Percentiles rank a stretch among this genome's conserved stretches.
Evolutionary conservation across 257 asterid species (phyloP).

Genomic region (Misopates orontium): DNA sequence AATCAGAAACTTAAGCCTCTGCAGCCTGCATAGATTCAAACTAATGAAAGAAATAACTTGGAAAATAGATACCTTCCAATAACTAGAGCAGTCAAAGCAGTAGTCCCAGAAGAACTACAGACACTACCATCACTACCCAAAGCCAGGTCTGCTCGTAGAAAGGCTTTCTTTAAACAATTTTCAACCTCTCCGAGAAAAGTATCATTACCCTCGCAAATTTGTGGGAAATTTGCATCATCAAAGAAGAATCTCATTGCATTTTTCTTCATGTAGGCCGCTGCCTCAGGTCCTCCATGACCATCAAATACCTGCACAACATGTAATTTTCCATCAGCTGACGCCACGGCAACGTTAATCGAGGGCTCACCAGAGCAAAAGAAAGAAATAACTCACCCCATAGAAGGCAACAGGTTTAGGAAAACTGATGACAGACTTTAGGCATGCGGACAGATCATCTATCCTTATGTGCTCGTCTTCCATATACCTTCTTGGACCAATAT

Average conservation of each 20-base stretch:
- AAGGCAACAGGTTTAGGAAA: conserved; percentile 73
- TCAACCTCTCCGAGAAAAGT: conserved; percentile 43
- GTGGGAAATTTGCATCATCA: conserved; percentile 56
- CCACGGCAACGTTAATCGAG: neutral
- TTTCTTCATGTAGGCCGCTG: conserved; percentile 66
- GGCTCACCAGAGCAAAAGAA: neutral
- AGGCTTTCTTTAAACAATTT: conserved; percentile 54
- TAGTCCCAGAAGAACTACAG: conserved; percentile 65
- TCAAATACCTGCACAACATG: conserved; percentile 54
- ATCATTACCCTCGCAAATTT: conserved; percentile 44
- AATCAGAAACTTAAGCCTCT: neutral
- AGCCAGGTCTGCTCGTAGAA: conserved; percentile 63
- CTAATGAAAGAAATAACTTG: neutral
- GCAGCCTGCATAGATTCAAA: no score
- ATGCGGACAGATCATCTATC: conserved; percentile 68
- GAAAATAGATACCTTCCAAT: conserved; percentile 51
- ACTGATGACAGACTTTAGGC: conserved; percentile 54
- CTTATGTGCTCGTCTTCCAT: conserved; percentile 89
- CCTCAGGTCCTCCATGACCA: conserved; percentile 94
- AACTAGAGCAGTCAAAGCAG: conserved; percentile 65
- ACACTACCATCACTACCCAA: conserved; percentile 62
- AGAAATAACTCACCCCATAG: conserved; percentile 57
- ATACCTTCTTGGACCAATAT: conserved; percentile 69
- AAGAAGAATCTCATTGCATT: conserved; percentile 62
- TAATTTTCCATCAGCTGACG: conserved; percentile 13